Percentiles rank a stretch among this genome's conserved stretches.
Evolutionary conservation across 2,329 filamentous ascomycete genomes (phyloP).

Genomic region (Zymoseptoria ardabiliae): DNA sequence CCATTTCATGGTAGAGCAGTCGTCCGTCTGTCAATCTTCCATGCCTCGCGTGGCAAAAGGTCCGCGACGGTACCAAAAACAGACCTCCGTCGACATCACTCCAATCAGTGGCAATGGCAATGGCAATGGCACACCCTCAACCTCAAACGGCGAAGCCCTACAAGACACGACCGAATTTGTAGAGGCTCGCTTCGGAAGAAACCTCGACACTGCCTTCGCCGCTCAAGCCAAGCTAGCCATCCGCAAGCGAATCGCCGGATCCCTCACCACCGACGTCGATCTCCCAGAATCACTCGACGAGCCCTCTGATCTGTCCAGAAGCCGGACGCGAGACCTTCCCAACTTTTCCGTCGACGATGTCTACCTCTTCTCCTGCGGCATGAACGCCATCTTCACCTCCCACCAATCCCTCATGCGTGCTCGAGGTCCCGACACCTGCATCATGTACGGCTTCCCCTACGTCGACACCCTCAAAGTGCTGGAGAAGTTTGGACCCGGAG

Average conservation of each 20-base stretch:
- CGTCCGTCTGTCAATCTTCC: slow-evolving; percentile 27
- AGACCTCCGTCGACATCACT: slow-evolving; percentile 42
- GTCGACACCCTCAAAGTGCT: slow-evolving; percentile 93
- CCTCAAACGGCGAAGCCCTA: slow-evolving; percentile 32
- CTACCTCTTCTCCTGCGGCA: slow-evolving; percentile 80
- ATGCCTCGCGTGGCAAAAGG: slow-evolving; percentile 53
- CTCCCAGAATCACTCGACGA: slow-evolving; percentile 50
- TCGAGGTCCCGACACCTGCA: slow-evolving; percentile 61
- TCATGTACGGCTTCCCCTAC: slow-evolving; percentile 96
- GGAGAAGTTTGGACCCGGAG: slow-evolving; percentile 88
- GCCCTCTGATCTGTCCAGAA: slow-evolving; percentile 29
- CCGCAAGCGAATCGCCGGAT: slow-evolving; percentile 78
- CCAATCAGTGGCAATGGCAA: slow-evolving; percentile 20
- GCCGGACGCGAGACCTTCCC: slow-evolving; percentile 40
- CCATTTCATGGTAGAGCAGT: slow-evolving; percentile 52
- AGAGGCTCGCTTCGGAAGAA: slow-evolving; percentile 89
- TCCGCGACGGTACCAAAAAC: slow-evolving; percentile 70
- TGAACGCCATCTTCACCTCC: slow-evolving; percentile 90
- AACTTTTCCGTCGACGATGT: slow-evolving; percentile 79
- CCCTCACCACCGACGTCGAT: slow-evolving; percentile 65
- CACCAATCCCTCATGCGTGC: slow-evolving; percentile 66
- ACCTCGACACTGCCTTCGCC: slow-evolving; percentile 72
- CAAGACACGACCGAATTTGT: slow-evolving; percentile 65
- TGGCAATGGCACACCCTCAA: slow-evolving; percentile 18
- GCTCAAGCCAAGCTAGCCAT: slow-evolving; percentile 80